Percentiles rank a stretch among this genome's conserved stretches.
Evolutionary conservation across 495 filamentous ascomycete species (phyloP).

Genomic region (Penicillium fimorum): DNA sequence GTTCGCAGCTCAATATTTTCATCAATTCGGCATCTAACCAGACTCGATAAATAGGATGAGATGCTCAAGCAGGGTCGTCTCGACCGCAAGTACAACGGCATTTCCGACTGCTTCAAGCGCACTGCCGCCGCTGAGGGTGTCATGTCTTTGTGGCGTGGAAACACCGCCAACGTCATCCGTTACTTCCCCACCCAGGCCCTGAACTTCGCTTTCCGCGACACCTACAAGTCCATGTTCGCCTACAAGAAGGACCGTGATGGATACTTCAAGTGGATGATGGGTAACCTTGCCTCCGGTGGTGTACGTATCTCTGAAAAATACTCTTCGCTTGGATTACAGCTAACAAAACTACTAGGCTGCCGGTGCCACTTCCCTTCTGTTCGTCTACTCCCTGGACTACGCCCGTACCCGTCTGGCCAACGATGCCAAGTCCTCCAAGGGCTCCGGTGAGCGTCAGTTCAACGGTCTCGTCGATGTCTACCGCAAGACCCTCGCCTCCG

Average conservation of each 20-base stretch:
- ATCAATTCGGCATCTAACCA: slow-evolving; percentile 18
- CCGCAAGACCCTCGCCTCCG: slow-evolving; percentile 98
- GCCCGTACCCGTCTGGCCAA: slow-evolving; percentile 99
- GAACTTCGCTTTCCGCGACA: slow-evolving; percentile 99
- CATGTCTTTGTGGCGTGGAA: slow-evolving; percentile 94
- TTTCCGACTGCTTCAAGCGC: slow-evolving; percentile 89
- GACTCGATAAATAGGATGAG: slow-evolving; percentile 72
- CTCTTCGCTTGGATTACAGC: not conserved
- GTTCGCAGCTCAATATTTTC: slow-evolving; percentile 3
- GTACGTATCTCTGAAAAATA: slow-evolving; percentile 54
- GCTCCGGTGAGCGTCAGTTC: slow-evolving; percentile 96
- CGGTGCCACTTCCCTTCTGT: slow-evolving; percentile 99
- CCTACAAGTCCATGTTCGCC: slow-evolving; percentile 99
- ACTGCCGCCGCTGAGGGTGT: slow-evolving; percentile 77
- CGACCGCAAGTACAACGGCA: slow-evolving; percentile 93
- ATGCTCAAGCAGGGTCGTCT: slow-evolving; percentile 99
- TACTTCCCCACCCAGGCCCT: slow-evolving; percentile 99
- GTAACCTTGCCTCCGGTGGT: slow-evolving; percentile 99
- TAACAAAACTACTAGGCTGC: slow-evolving; percentile 64
- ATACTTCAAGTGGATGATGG: slow-evolving; percentile 98
- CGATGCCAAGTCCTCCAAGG: slow-evolving; percentile 97
- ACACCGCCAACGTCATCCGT: slow-evolving; percentile 99
- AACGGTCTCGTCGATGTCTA: slow-evolving; percentile 99
- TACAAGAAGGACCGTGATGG: slow-evolving; percentile 99
- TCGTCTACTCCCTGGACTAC: slow-evolving; percentile 99